Percentiles rank a stretch among this genome's conserved stretches.
Conservation (phyloP, 164 flowering plant genomes). For the Amborella trichopoda region DNA sequence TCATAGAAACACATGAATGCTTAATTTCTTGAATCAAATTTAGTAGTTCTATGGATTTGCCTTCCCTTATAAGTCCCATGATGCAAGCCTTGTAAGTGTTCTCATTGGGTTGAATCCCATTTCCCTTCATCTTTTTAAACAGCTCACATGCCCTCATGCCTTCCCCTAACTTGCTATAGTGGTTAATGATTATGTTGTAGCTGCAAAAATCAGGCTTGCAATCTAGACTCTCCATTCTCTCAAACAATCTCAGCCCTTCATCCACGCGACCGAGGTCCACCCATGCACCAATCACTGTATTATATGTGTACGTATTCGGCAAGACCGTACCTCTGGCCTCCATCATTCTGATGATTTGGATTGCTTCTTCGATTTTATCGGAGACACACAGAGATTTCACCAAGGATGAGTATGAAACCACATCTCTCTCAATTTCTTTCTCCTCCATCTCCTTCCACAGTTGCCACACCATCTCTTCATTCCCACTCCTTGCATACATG, state of each 20-base stretch:
- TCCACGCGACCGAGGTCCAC: constrained; percentile 6
- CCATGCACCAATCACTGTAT: constrained; percentile 13
- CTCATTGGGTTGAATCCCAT: constrained; percentile 9
- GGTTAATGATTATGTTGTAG: constrained; percentile 13
- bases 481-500: constrained; percentile 13
- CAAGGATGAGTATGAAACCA: constrained; percentile 10
- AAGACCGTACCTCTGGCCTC: constrained; percentile 6
- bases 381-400: constrained; percentile 10
- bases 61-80: constrained; percentile 15
- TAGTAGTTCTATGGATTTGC: constrained; percentile 8
- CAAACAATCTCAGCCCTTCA: constrained; percentile 14
- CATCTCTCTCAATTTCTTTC: constrained; percentile 10
- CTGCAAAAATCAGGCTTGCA: constrained; percentile 14
- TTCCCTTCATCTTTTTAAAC: constrained; percentile 9
- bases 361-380: constrained; percentile 8
- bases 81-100: constrained; percentile 10
- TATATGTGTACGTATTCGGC: constrained; percentile 12
- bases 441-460: constrained; percentile 9
- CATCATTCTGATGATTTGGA: constrained; percentile 5
- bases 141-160: constrained; percentile 11
- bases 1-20: constrained; percentile 1
- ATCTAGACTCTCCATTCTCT: constrained; percentile 12
- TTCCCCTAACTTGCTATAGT: constrained; percentile 15
- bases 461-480: constrained; percentile 2
- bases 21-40: constrained; percentile 9